Percentiles rank a stretch among this genome's conserved stretches.
phyloP scores from a whole-genome alignment of 108 stramenopile species.

The Schizochytrium sp. region DNA sequence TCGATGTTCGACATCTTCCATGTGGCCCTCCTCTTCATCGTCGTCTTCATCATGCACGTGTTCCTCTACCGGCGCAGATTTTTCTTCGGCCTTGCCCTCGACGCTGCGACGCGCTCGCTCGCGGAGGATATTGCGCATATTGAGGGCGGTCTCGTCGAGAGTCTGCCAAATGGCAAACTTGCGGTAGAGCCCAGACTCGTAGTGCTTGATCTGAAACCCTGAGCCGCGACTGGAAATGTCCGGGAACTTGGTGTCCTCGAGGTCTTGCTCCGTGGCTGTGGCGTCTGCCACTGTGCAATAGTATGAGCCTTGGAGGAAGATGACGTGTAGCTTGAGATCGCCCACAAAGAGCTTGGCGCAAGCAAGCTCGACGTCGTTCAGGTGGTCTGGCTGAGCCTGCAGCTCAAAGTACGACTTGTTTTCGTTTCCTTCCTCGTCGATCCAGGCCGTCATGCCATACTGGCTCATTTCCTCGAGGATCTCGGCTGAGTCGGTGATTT shows the following conservation, averaged over 20 bases:
- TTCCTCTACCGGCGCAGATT: neutral
- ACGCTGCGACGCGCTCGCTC: neutral
- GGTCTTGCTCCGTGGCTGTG: neutral
- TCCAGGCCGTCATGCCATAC: constrained; percentile 14
- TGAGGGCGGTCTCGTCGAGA: neutral
- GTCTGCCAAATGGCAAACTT: neutral
- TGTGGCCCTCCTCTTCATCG: neutral
- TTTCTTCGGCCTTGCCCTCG: constrained; percentile 10
- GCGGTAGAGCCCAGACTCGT: neutral
- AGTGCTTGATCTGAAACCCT: neutral
- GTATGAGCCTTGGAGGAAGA: neutral
- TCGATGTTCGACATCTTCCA: neutral
- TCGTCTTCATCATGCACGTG: neutral
- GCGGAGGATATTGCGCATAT: constrained; percentile 8
- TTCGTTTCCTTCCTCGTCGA: neutral
- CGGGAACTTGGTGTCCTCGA: neutral
- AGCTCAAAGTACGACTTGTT: constrained; percentile 15
- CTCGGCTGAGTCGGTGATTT: neutral
- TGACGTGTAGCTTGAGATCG: neutral
- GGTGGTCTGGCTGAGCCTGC: neutral
- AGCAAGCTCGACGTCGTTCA: neutral
- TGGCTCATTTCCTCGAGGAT: constrained; percentile 8
- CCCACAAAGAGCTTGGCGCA: constrained; percentile 14
- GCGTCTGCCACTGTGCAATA: neutral
- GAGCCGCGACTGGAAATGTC: constrained; percentile 10